Evolutionary conservation across 2,329 filamentous ascomycete species (phyloP).

Genomic region (Cadophora malorum): DNA sequence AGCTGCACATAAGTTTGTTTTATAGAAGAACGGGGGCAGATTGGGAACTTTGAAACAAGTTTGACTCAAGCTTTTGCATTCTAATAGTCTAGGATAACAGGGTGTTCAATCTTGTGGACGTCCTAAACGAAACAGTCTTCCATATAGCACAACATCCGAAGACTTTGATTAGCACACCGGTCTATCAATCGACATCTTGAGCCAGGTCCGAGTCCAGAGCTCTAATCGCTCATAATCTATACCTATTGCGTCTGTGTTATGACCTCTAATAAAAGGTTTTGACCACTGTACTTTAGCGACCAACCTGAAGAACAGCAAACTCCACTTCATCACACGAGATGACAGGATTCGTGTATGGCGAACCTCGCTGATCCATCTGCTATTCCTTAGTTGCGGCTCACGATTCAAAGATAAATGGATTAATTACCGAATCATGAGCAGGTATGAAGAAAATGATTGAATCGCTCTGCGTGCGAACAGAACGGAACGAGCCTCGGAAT

Average conservation of each 20-base stretch:
- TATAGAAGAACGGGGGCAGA: too few relatives aligned
- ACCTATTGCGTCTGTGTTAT: neutral
- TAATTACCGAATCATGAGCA: constrained; percentile 6
- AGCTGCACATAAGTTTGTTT: too few relatives aligned
- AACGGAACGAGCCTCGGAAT: constrained; percentile 26
- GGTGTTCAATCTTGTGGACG: neutral
- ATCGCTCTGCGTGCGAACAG: neutral
- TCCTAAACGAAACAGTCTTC: neutral
- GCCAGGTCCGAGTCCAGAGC: neutral
- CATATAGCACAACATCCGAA: neutral
- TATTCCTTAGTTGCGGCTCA: neutral
- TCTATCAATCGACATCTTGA: neutral
- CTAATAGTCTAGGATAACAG: neutral
- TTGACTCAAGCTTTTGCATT: neutral
- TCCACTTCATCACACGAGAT: constrained; percentile 16
- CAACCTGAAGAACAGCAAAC: constrained; percentile 10
- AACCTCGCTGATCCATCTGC: constrained; percentile 22
- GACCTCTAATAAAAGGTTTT: too few relatives aligned
- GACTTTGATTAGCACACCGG: neutral
- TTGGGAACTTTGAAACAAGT: too few relatives aligned
- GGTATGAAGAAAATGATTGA: neutral
- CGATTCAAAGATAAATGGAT: neutral
- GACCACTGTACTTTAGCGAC: too few relatives aligned
- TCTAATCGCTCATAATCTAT: neutral
- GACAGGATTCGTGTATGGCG: neutral